Percentiles rank a stretch among this genome's conserved stretches.
Conservation (phyloP, 352 stramenopile genomes). For the Stephanocyclus meneghinianus region DNA sequence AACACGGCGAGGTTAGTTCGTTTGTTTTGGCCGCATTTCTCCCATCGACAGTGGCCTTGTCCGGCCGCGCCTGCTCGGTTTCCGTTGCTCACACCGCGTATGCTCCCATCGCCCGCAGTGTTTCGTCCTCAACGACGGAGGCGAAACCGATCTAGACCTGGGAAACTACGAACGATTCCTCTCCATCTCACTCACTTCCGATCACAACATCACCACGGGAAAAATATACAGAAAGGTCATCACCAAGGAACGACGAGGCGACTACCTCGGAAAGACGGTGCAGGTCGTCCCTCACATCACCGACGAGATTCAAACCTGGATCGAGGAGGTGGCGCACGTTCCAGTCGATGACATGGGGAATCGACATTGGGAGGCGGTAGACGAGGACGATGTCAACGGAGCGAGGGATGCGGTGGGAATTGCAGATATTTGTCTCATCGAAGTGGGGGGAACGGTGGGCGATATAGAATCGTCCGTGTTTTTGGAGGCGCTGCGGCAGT, state of each 20-base stretch:
- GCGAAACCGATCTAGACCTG: constrained; percentile 95
- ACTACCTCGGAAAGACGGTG: constrained; percentile 99
- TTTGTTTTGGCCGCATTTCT: background rate
- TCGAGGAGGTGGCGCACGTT: constrained; percentile 95
- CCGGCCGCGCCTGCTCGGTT: background rate
- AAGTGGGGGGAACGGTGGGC: constrained; percentile 99
- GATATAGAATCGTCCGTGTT: constrained; percentile 99
- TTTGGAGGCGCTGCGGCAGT: constrained; percentile 98
- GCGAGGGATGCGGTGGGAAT: constrained; percentile 35
- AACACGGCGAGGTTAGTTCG: constrained; percentile 54
- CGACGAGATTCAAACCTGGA: constrained; percentile 94
- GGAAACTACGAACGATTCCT: constrained; percentile 99
- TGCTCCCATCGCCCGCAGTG: constrained; percentile 1
- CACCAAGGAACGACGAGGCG: constrained; percentile 91
- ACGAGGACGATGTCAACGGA: constrained; percentile 13
- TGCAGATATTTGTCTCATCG: constrained; percentile 98
- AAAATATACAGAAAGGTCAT: constrained; percentile 98
- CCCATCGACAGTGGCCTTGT: background rate
- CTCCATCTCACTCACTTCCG: constrained; percentile 88
- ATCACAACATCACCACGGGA: constrained; percentile 99
- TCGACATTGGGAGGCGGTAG: constrained; percentile 58
- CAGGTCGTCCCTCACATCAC: constrained; percentile 88
- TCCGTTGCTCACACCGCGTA: background rate
- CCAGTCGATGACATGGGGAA: constrained; percentile 86
- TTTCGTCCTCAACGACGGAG: constrained; percentile 97